Base-by-base conservation (phyloP, 306 rosid genomes). In the Acmispon strigosus region DNA sequence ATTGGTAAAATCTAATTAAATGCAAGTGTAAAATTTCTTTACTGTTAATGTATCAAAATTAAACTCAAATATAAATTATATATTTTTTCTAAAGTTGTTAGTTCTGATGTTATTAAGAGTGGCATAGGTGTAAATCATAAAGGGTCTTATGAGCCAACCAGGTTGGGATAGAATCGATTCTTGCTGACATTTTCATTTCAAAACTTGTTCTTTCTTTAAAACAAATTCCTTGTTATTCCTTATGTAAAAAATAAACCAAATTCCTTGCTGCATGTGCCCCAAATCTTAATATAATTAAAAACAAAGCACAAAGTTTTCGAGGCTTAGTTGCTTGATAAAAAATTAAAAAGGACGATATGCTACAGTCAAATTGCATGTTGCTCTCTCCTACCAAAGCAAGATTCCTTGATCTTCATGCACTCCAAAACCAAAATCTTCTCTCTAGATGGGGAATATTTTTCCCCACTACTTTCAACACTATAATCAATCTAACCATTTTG, bases 361-460 rank as follows among this genome's bases (percentile, higher is more conserved):
- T 39, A 67, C 69, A 62, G 86, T 85, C 92, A 84, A 86, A 83
- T 76, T 61, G 65, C 70, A 72, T 72, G 75, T 15, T 72, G 52
- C 50, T 78, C 66, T 65, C 51, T 76, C 53, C 9, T 62, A 50
- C 70, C 73, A 54, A 71, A 71, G 8, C 71, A 8, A 79, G 81
- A 84, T 84, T 82, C 88, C 79, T 67, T 76, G 62, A 56, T 55
- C 3, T 32, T 73, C 81, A 66, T 72, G 66, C 73, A 66, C 69
- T 56, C 74, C 72, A 60, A 78, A 73, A 49, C 68, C 81, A 77
- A 56, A 16, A 43, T 55, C 76, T 77, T 44, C 65, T 72, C 70
- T 68, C 74, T 27, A 16, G 51, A 51, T 2, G 44, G 45, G 24
- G 88, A 83, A 83, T 79, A 75, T 77, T 79, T 80, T 63, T 55